phyloP scores from a whole-genome alignment of 331 rosid genomes.

The Phaseolus coccineus region DNA sequence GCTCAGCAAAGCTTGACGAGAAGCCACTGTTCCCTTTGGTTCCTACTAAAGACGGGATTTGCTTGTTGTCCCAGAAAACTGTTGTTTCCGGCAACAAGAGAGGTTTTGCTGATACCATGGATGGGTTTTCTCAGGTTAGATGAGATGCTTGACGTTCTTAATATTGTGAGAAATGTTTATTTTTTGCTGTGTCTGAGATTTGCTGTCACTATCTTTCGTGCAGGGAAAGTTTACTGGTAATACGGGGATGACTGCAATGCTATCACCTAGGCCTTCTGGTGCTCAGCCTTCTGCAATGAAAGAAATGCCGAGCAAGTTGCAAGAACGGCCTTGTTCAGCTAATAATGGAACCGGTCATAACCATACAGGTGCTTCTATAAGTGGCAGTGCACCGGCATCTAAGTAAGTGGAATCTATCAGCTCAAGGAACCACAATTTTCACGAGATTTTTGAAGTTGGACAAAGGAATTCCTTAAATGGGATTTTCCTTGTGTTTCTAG shows the following conservation, averaged over 20 bases:
- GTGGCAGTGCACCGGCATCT: constrained; percentile 75
- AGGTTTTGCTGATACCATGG: constrained; percentile 82
- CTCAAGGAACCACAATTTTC: background rate
- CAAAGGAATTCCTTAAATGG: background rate
- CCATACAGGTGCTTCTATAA: constrained; percentile 56
- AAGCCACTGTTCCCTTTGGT: constrained; percentile 80
- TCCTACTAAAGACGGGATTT: constrained; percentile 78
- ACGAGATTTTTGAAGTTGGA: background rate
- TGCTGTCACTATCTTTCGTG: constrained; percentile 48
- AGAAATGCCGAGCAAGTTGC: constrained; percentile 64
- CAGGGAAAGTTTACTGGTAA: constrained; percentile 74
- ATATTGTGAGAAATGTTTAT: constrained; percentile 47
- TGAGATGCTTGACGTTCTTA: constrained; percentile 40
- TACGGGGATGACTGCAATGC: constrained; percentile 61
- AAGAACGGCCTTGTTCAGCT: constrained; percentile 68
- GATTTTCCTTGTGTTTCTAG: background rate
- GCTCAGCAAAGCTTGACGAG: constrained; percentile 69
- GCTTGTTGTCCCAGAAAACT: constrained; percentile 54
- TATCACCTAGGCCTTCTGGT: constrained; percentile 73
- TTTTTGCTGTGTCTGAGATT: constrained; percentile 48
- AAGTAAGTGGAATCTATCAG: constrained; percentile 65
- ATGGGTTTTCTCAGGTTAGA: constrained; percentile 68
- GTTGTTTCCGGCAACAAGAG: constrained; percentile 85
- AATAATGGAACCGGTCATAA: constrained; percentile 59
- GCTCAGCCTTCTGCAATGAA: constrained; percentile 60